Evolutionary conservation across 495 filamentous ascomycete species (phyloP).

Genomic region (Hypoxylon lienhwacheense): DNA sequence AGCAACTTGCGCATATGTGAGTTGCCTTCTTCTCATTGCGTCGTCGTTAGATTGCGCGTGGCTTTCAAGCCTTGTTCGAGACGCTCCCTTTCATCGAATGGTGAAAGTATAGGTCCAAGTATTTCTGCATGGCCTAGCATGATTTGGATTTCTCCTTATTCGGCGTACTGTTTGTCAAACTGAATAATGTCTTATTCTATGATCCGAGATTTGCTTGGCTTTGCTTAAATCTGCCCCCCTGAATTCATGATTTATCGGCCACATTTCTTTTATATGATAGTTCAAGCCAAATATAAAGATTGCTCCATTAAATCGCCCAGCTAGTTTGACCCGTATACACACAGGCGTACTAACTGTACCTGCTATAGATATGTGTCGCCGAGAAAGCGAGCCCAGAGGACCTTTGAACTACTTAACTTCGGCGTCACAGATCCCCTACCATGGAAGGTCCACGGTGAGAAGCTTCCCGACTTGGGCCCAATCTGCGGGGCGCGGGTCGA

Average conservation of each 20-base stretch:
- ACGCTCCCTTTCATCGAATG: background rate
- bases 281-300: too few relatives aligned
- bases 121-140: background rate
- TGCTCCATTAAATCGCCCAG: background rate
- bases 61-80: background rate
- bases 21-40: conserved; percentile 19
- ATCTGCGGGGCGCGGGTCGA: conserved; percentile 57
- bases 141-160: background rate
- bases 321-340: background rate
- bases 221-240: background rate
- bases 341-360: conserved; percentile 2
- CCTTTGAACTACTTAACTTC: conserved; percentile 79
- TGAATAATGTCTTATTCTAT: background rate
- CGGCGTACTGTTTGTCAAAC: background rate
- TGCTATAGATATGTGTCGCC: conserved; percentile 75
- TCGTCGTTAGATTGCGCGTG: background rate
- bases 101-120: background rate
- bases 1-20: conserved; percentile 73
- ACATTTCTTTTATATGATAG: too few relatives aligned
- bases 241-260: background rate
- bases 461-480: conserved; percentile 30
- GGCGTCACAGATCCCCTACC: conserved; percentile 47
- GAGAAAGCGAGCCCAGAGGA: conserved; percentile 79
- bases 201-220: background rate
- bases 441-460: conserved; percentile 48